Base-by-base conservation (phyloP, 2,329 filamentous ascomycete genomes). In the Colletotrichum spaethianum region DNA sequence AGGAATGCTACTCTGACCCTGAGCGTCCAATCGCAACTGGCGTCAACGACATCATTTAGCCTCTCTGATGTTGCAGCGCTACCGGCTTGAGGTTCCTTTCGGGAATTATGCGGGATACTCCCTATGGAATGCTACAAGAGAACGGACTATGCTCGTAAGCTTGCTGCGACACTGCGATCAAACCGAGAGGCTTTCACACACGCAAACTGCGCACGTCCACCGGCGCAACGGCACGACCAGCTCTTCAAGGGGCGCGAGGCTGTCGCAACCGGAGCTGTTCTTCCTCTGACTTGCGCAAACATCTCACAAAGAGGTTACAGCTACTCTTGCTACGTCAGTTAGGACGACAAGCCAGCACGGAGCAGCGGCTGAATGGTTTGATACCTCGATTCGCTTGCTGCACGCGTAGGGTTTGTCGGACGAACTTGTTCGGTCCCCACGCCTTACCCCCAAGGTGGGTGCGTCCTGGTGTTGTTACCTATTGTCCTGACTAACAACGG, bases 21-120 rank as follows among this genome's bases (percentile, higher is more conserved):
- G 56, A 63, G 55, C 26, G 56, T 31, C 68, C 57, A 71, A 68
- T 63, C 68, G 63, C 68, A 67, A 67, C 31, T n/a, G 46, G 23
- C 40, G 28, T 61, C 63, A 16, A 56, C 40, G 46, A 62, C 63
- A 70, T 67, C 56, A 42, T 33, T n/a, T 46, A 46, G 14, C 40
- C 44, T 50, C 40, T 55, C 36, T 36, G n/a, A 31, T 23, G 11
- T 67, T 50, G 38, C 46, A 42, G 28, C 20, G n/a, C n/a, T 38
- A 38, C 63, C 40, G 26, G 52, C 28, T 44, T 20, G 38, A 18
- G 63, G 9, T 68, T 36, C 31, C 36, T 16, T 64, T 48, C 52
- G 57, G 70, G 42, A 28, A 55, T 48, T 55, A 53, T 63, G 36
- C 28, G 52, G 70, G 42, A 55, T 23, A 42, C 31, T 36, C 42